phyloP scores from a whole-genome alignment of 495 filamentous ascomycete genomes.

The Annulohypoxylon stygium region DNA sequence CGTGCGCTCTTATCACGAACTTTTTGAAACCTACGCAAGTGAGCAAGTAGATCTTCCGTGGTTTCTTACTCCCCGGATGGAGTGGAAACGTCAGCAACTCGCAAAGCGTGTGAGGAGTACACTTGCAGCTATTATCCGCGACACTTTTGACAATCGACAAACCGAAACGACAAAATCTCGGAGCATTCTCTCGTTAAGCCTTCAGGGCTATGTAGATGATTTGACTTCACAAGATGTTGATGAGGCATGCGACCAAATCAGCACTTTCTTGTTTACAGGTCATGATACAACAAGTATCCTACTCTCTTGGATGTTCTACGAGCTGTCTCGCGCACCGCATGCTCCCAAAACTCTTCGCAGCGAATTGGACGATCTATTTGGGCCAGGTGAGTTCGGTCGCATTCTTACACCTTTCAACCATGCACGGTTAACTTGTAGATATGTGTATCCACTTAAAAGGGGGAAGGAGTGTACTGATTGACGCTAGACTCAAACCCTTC shows the following conservation, averaged over 20 bases:
- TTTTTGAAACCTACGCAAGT: slow-evolving; percentile 42
- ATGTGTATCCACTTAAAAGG: neutral
- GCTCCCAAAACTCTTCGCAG: slow-evolving; percentile 54
- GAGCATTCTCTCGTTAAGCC: slow-evolving; percentile 51
- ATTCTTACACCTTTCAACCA: neutral
- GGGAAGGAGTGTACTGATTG: slow-evolving; percentile 24
- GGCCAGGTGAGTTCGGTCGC: slow-evolving; percentile 41
- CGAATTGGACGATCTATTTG: slow-evolving; percentile 63
- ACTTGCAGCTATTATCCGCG: slow-evolving; percentile 46
- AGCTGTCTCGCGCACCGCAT: slow-evolving; percentile 60
- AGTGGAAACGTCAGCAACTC: slow-evolving; percentile 36
- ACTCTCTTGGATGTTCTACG: slow-evolving; percentile 59
- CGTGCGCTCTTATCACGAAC: slow-evolving; percentile 47
- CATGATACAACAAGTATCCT: slow-evolving; percentile 63
- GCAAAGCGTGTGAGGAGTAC: slow-evolving; percentile 31
- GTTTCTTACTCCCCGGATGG: slow-evolving; percentile 40
- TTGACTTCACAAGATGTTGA: slow-evolving; percentile 41
- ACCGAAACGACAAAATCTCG: slow-evolving; percentile 39
- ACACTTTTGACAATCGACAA: slow-evolving; percentile 40
- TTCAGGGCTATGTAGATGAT: slow-evolving; percentile 40
- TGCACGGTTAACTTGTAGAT: neutral
- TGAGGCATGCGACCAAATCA: slow-evolving; percentile 53
- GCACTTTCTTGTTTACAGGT: slow-evolving; percentile 64
- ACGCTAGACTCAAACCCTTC: slow-evolving; percentile 12
- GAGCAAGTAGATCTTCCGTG: slow-evolving; percentile 30